Base-by-base conservation (phyloP, 345 rosid genomes). In the Eucalyptus coolabah region DNA sequence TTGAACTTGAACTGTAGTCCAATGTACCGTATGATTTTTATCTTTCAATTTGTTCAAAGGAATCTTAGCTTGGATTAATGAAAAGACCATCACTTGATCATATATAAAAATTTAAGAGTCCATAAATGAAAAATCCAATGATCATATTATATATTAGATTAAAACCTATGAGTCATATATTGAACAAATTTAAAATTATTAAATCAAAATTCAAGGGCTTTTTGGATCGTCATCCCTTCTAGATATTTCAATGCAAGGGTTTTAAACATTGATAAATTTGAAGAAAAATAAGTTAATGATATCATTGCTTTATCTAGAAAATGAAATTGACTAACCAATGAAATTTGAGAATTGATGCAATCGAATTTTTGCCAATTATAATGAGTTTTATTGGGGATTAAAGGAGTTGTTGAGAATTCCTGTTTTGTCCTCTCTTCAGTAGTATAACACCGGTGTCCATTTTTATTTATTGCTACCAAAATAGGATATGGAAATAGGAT, bases 41-140 rank as follows among this genome's bases (percentile, higher is more conserved):
- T 3, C 59, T 53, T 53, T 53, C 2, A 0, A 53, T 53, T 53
- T 0, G 2, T 19, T 53, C 5, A 19, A 7, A 19, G 0, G 0
- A 0, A 53, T 7, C 2, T 2, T 18, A 13, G 0, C 9, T 63
- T 63, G 6, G 24, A 59, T 24, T 59, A 10, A 59, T 5, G n/a
- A 10, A 59, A 59, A 0, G 1, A 59, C 10, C 54, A 7, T 51
- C 2, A 7, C 56, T 59, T 24, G 3, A 59, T 23, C 6, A 59
- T 3, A 2, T 59, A 59, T 2, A 2, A 59, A 11, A 59, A 10
- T 26, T 1, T 59, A 59, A 6, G 65, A 3, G 65, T 2, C 0
- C 12, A 11, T 5, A 5, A 59, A 11, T 59, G 24, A 59, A 59
- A 59, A 59, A 1, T 26, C 0, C 1, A 26, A 23, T 7, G 6